phyloP scores from a whole-genome alignment of 2,329 filamentous ascomycete genomes.

The Trichoderma endophyticum region DNA sequence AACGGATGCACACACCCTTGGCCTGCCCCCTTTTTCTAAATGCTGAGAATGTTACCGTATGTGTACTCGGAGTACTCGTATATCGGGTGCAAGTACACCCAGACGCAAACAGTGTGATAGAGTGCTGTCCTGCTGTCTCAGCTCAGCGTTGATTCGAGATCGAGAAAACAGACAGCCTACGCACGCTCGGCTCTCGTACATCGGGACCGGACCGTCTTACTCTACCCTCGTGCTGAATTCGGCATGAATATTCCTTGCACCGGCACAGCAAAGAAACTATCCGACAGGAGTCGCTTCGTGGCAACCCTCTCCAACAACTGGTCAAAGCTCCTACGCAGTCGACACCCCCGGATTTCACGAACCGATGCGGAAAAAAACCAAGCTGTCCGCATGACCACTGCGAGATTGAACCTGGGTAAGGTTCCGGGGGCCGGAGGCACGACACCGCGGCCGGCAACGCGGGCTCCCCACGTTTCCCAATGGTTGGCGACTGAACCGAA shows the following conservation, averaged over 20 bases:
- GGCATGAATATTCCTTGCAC: neutral
- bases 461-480: constrained; percentile 19
- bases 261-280: neutral
- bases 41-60: neutral
- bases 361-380: constrained; percentile 15
- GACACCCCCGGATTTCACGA: constrained; percentile 7
- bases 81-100: neutral
- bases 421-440: constrained; percentile 4
- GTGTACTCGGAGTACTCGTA: neutral
- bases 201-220: neutral
- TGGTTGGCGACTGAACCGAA: constrained; percentile 1
- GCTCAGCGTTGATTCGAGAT: neutral
- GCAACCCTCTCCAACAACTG: neutral
- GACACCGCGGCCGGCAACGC: constrained; percentile 6
- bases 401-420: constrained; percentile 7
- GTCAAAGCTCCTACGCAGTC: constrained; percentile 10
- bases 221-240: neutral
- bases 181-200: neutral
- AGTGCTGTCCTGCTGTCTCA: neutral
- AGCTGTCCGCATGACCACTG: constrained; percentile 16
- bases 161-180: neutral
- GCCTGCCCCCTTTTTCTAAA: neutral
- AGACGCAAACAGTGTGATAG: neutral
- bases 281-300: neutral
- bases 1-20: constrained; percentile 13